Conservation (phyloP, 345 rosid species). For the Citrus australasica region DNA sequence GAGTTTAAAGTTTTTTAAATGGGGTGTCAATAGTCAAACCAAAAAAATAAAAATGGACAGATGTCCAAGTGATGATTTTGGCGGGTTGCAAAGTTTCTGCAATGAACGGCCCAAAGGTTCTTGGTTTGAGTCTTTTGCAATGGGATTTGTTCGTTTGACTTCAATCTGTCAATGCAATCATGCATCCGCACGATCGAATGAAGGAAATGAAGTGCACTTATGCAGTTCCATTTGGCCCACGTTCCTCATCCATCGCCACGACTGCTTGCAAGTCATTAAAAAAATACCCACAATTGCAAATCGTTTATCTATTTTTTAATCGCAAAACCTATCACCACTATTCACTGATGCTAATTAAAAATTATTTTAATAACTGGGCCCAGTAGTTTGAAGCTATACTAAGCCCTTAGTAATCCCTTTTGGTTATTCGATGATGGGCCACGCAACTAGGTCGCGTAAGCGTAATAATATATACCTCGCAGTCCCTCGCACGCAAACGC, state of each 20-base stretch:
- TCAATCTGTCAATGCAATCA: background rate
- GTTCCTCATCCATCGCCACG: background rate
- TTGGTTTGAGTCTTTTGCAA: too few species aligned
- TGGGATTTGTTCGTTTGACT: too few species aligned
- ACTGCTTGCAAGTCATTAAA: background rate
- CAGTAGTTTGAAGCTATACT: too few species aligned
- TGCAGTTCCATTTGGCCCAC: background rate
- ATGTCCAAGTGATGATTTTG: too few species aligned
- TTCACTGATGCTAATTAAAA: too few species aligned
- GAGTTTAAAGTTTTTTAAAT: too few species aligned
- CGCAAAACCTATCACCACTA: background rate
- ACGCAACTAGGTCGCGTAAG: background rate
- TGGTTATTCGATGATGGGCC: background rate
- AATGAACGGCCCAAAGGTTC: too few species aligned
- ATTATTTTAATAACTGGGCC: too few species aligned
- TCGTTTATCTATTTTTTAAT: background rate
- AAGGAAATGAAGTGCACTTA: background rate
- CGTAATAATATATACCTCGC: background rate
- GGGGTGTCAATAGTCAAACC: too few species aligned
- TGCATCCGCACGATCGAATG: too few species aligned
- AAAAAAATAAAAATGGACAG: too few species aligned
- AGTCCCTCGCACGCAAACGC: constrained; percentile 1
- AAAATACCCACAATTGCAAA: background rate
- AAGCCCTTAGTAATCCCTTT: background rate
- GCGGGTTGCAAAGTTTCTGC: too few species aligned